phyloP scores from a whole-genome alignment of 2,329 filamentous ascomycete genomes.

The Chalara sp. region DNA sequence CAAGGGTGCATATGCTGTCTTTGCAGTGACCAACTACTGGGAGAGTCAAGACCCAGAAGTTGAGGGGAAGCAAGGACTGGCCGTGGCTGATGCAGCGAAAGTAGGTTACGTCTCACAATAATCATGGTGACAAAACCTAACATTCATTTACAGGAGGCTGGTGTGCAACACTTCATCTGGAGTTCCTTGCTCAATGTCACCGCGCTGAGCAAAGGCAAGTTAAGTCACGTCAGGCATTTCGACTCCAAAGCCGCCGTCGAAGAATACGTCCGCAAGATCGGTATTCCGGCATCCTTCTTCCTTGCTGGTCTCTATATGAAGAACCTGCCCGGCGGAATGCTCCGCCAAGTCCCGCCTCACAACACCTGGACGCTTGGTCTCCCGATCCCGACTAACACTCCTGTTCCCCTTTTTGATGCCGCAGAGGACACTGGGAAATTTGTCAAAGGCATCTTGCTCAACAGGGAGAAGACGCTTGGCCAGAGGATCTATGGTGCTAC shows the following conservation, averaged over 20 bases:
- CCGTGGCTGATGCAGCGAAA: slow-evolving; percentile 40
- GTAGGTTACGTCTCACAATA: slow-evolving; percentile 14
- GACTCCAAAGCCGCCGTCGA: slow-evolving; percentile 33
- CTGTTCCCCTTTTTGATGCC: slow-evolving; percentile 28
- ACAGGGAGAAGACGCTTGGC: slow-evolving; percentile 33
- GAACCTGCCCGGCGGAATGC: slow-evolving; percentile 31
- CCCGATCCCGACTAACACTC: slow-evolving; percentile 23
- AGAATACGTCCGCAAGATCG: slow-evolving; percentile 27
- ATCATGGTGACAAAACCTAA: neutral
- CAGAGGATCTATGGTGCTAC: slow-evolving; percentile 37
- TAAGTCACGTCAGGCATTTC: slow-evolving; percentile 33
- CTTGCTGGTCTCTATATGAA: slow-evolving; percentile 45
- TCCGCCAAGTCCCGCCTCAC: slow-evolving; percentile 20
- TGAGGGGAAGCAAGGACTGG: slow-evolving; percentile 39
- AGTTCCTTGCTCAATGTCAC: slow-evolving; percentile 36
- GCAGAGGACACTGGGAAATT: slow-evolving; percentile 29
- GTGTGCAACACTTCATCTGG: slow-evolving; percentile 40
- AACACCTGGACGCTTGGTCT: slow-evolving; percentile 24
- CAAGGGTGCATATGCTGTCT: slow-evolving; percentile 26
- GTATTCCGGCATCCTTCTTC: slow-evolving; percentile 41
- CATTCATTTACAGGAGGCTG: slow-evolving; percentile 25
- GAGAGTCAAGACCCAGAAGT: slow-evolving; percentile 32
- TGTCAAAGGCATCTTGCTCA: slow-evolving; percentile 25
- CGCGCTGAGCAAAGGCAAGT: slow-evolving; percentile 33
- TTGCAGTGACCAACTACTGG: slow-evolving; percentile 27